These are phyloP conservation scores for Lactuca saligna DNA, from an alignment of 129 eudicot species.

Conservation along the genomic window DNA sequence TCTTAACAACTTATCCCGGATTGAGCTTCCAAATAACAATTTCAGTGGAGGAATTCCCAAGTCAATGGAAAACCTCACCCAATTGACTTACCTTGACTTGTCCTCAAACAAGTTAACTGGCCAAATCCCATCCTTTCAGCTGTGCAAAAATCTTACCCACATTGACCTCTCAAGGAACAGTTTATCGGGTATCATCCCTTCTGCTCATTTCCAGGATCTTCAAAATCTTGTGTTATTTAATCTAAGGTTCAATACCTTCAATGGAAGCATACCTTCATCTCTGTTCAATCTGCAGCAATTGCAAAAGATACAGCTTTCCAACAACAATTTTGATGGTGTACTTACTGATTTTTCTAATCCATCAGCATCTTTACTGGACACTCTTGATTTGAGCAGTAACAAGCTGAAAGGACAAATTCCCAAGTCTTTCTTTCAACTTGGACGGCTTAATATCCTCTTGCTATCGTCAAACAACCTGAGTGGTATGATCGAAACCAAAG, in stretches of 20 bases:
- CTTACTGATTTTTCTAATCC: constrained; percentile 27
- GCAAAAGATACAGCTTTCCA: constrained; percentile 40
- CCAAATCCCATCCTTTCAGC: constrained; percentile 31
- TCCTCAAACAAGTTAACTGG: constrained; percentile 47
- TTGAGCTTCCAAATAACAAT: constrained; percentile 39
- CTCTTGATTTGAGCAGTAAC: constrained; percentile 55
- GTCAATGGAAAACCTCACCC: constrained; percentile 38
- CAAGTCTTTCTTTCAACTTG: constrained; percentile 28
- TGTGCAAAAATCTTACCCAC: constrained; percentile 43
- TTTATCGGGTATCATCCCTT: constrained; percentile 42
- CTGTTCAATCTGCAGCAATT: constrained; percentile 46
- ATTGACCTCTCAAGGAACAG: constrained; percentile 50
- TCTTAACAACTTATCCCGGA: constrained; percentile 31
- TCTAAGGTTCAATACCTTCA: constrained; percentile 42
- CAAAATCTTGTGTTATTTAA: constrained; percentile 31
- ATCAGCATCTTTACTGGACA: constrained; percentile 28
- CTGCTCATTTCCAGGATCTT: constrained; percentile 44
- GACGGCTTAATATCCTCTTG: constrained; percentile 19
- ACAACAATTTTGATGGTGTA: constrained; percentile 44
- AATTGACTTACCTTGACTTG: constrained; percentile 40
- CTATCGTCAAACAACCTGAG: constrained; percentile 37
- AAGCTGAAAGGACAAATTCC: constrained; percentile 52
- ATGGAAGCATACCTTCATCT: constrained; percentile 57
- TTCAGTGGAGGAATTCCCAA: constrained; percentile 54
- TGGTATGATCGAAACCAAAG: constrained; percentile 12